Base-by-base conservation (phyloP, 768 basidiomycete species). In the Suillus bovinus region DNA sequence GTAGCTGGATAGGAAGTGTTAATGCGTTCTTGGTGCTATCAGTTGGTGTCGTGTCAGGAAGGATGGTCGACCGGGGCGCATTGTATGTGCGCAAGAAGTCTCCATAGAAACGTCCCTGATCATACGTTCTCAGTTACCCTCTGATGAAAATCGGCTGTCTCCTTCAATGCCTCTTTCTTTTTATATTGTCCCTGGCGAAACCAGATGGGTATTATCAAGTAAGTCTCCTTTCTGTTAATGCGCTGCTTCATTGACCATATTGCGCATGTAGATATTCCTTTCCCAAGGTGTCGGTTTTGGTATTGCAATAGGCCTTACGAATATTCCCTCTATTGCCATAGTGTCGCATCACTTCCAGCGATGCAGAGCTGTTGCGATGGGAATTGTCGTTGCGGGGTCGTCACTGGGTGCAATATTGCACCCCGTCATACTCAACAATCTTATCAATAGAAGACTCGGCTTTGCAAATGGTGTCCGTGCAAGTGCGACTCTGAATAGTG, bases 11-110 rank as follows among this genome's bases (percentile, higher is more conserved):
- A 64, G 85, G 84, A 29, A 82, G 83, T 54, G 72, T 79, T 4
- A 82, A 84, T 59, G 66, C 82, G 2, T 78, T 81, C 59, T 66
- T 85, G 11, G 68, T 79, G 6, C 65, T 84, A 29, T 77, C 79
- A 0, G 73, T 75, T 42, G 82, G 83, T 1, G 68, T 84, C 31
- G 66, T 84, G 53, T 75, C 80, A n/a, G 84, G 85, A 3, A 76
- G 78, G 20, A 76, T 79, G 5, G 82, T 81, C 64, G 85, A 86
- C 60, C 75, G 69, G 14, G 85, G 85, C 41, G 80, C 82, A 69
- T 84, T 83, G 81, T 80, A 64, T 24, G 78, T 60, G 31, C 39
- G 29, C 16, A 17, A 59, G 36, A 14, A 6, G 2, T 31, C 36
- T 20, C 24, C 41, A 17, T 31, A 59, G 20, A 33, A 5, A 46